Base-by-base conservation (phyloP, 192 early-diverging fungal genomes). In the Thoreauomyces humboldtii region DNA sequence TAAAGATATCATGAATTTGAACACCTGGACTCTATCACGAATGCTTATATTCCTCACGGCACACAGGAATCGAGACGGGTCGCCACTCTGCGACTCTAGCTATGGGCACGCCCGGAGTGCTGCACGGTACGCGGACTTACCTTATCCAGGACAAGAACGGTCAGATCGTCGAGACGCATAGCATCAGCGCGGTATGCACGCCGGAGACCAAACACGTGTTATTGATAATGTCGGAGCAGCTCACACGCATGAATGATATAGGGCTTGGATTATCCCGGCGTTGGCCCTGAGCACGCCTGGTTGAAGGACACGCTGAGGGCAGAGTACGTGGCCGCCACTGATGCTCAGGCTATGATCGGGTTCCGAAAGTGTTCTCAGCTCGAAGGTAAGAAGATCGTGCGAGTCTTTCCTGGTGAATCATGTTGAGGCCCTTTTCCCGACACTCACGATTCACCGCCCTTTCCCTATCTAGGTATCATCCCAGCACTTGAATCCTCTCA, bases 191-290 rank as follows among this genome's bases (percentile, higher is more conserved):
- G 43, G 80, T 82, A 68, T 68, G 75, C 72, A 19, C 12, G 7
- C n/a, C n/a, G n/a, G n/a, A n/a, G n/a, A n/a, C n/a, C n/a, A n/a
- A n/a, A n/a, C n/a, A n/a, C n/a, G n/a, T n/a, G n/a, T n/a, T n/a
- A n/a, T n/a, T n/a, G n/a, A n/a, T n/a, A n/a, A n/a, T n/a, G n/a
- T n/a, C n/a, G n/a, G n/a, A n/a, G n/a, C n/a, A n/a, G n/a, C n/a
- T n/a, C n/a, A n/a, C n/a, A n/a, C n/a, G n/a, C n/a, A n/a, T n/a
- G n/a, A n/a, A n/a, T n/a, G n/a, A n/a, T n/a, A 52, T 63, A 82
- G 81, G 96, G 95, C n/a, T 79, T 99, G 43, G 93, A 96, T 78
- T 99, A 99, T 75, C 93, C 96, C 14, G 96, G 94, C 53, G 94
- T 99, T 45, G 96, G 95, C 25, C 96, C 96, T 27, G 95, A 99